Conservation (phyloP, 1,139 yeast genomes). For the Pichia sp. region DNA sequence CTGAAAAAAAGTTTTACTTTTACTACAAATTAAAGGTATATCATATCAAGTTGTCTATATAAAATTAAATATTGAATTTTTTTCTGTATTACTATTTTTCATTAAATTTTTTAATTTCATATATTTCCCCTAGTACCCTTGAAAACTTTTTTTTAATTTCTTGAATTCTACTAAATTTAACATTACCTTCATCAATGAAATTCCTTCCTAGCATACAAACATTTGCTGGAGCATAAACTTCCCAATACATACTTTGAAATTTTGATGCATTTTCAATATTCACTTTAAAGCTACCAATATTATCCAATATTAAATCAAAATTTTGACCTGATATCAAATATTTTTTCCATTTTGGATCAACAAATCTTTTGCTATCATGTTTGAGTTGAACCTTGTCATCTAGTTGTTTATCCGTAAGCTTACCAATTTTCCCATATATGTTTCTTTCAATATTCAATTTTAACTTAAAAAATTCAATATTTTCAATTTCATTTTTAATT, state of each 20-base stretch:
- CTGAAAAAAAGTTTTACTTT: too few relatives aligned
- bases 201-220: not conserved
- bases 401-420: not conserved
- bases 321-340: not conserved
- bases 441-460: constrained; percentile 1
- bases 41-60: too few relatives aligned
- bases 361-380: not conserved
- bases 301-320: constrained; percentile 8
- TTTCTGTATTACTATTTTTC: not conserved
- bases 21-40: too few relatives aligned
- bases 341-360: constrained; percentile 4
- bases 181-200: not conserved
- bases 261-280: not conserved
- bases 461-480: not conserved
- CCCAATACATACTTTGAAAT: constrained; percentile 4
- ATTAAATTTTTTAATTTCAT: not conserved
- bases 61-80: too few relatives aligned
- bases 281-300: constrained; percentile 8
- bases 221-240: constrained; percentile 1
- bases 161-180: not conserved
- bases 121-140: not conserved
- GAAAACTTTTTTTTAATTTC: not conserved
- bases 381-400: not conserved
- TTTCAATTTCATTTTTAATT: not conserved
- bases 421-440: constrained; percentile 2